Base-by-base conservation (phyloP, 805 yeast genomes). In the Barnettozyma populi region DNA sequence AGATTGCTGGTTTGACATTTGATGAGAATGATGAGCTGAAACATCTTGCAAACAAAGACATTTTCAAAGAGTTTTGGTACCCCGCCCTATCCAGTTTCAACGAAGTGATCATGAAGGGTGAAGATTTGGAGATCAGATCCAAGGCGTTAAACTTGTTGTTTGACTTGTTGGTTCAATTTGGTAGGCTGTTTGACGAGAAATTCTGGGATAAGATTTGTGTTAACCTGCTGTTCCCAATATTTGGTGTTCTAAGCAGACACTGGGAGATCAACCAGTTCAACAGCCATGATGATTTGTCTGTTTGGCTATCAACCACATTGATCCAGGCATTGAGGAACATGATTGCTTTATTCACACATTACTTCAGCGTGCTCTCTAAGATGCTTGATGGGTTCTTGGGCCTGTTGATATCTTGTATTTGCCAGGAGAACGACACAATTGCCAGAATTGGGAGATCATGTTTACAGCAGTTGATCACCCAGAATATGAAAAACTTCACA, bases 351-450 rank as follows among this genome's bases (percentile, higher is more conserved):
- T 86, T 92, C 60, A 78, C 90, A 0, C 86, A 83, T 53, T 92
- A 86, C 66, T 94, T 90, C 63, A 86, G 78, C 37, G 76, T 83
- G 2, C 76, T 94, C 60, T 82, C 82, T 56, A 73, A 79, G 37
- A 79, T 86, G 77, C 71, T 92, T 44, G 86, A 81, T 51, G 94
- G 88, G 1, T 89, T 86, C 63, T 72, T 95, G 65, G 80, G 80
- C 18, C 72, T 95, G 44, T 67, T 94, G 48, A 81, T 82, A 2
- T 83, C 92, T 6, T 94, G 99, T 67, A 88, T 94, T 44, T 89
- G 96, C 57, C 99, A 94, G 65, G 97, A 90, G 57, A 92, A 94
- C 63, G 99, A 94, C 60, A 90, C 98, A 0, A 90, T 95, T 57
- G 95, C 97, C 0, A 76, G 96, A 57, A 92, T 92, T 54, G 99